Percentiles rank a stretch among this genome's conserved stretches.
phyloP scores from a whole-genome alignment of 805 yeast species.

The Kazachstania psychrophila region DNA sequence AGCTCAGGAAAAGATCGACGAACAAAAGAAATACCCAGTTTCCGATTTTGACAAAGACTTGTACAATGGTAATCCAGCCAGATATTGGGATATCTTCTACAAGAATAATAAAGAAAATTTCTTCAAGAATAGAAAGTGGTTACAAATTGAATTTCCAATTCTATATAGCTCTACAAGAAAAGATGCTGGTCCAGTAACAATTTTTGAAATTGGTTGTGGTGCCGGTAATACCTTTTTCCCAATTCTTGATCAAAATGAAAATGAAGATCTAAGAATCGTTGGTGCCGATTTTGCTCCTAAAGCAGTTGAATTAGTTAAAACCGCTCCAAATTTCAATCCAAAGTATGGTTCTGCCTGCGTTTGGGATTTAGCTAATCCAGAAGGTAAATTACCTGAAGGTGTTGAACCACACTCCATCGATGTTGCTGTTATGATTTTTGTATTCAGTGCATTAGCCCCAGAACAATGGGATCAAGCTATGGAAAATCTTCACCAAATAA shows the following conservation, averaged over 20 bases:
- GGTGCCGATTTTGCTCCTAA: conserved; percentile 88
- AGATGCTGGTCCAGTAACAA: conserved; percentile 59
- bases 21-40: conserved; percentile 80
- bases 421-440: conserved; percentile 89
- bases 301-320: conserved; percentile 78
- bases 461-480: conserved; percentile 83
- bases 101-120: conserved; percentile 85
- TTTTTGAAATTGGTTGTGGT: conserved; percentile 94
- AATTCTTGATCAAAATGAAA: conserved; percentile 70
- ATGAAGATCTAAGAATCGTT: conserved; percentile 58
- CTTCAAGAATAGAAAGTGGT: conserved; percentile 94
- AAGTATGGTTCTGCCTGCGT: conserved; percentile 72
- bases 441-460: conserved; percentile 86
- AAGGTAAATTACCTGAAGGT: conserved; percentile 71
- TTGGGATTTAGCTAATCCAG: conserved; percentile 86
- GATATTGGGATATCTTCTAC: conserved; percentile 92
- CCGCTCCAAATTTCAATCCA: conserved; percentile 50
- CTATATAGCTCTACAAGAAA: conserved; percentile 69
- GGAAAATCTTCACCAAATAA: conserved; percentile 52
- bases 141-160: conserved; percentile 85
- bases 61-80: conserved; percentile 79
- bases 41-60: conserved; percentile 70
- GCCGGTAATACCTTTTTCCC: conserved; percentile 97
- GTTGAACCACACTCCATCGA: conserved; percentile 76
- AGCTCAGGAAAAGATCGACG: conserved; percentile 63